Percentiles rank a stretch among this genome's conserved stretches.
These are phyloP conservation scores for Rhizopus arrhizus DNA, from an alignment of 371 early-diverging fungal species.

Conservation along the genomic window DNA sequence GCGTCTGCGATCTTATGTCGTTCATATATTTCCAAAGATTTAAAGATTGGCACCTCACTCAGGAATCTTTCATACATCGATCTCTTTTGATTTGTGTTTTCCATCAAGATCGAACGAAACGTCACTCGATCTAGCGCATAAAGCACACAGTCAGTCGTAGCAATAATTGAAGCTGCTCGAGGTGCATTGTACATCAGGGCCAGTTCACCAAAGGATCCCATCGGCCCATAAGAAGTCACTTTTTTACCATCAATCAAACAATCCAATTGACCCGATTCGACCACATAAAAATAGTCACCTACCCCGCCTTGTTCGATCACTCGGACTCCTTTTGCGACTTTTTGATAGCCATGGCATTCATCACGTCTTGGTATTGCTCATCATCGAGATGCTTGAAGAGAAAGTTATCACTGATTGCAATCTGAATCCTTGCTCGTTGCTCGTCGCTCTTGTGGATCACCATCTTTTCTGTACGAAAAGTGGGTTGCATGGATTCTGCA, in stretches of 20 bases:
- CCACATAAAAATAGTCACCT: conserved; percentile 97
- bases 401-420: conserved; percentile 85
- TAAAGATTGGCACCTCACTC: conserved; percentile 79
- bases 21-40: conserved; percentile 84
- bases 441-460: conserved; percentile 86
- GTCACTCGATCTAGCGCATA: conserved; percentile 89
- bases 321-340: conserved; percentile 65
- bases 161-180: conserved; percentile 83
- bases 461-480: conserved; percentile 71
- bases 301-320: conserved; percentile 96
- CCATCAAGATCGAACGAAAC: conserved; percentile 78
- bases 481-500: conserved; percentile 95
- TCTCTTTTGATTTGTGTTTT: conserved; percentile 71
- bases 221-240: conserved; percentile 66
- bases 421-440: conserved; percentile 80
- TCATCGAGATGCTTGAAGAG: conserved; percentile 93
- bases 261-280: conserved; percentile 94
- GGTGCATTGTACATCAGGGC: conserved; percentile 92
- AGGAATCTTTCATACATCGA: conserved; percentile 81
- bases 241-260: conserved; percentile 77
- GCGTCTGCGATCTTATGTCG: conserved; percentile 93
- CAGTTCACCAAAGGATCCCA: conserved; percentile 86
- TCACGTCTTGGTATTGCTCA: conserved; percentile 91
- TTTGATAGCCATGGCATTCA: conserved; percentile 97
- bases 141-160: conserved; percentile 66